Percentiles rank a stretch among this genome's conserved stretches.
phyloP scores from a whole-genome alignment of 2,329 filamentous ascomycete genomes.

The Pseudocercospora vitis region DNA sequence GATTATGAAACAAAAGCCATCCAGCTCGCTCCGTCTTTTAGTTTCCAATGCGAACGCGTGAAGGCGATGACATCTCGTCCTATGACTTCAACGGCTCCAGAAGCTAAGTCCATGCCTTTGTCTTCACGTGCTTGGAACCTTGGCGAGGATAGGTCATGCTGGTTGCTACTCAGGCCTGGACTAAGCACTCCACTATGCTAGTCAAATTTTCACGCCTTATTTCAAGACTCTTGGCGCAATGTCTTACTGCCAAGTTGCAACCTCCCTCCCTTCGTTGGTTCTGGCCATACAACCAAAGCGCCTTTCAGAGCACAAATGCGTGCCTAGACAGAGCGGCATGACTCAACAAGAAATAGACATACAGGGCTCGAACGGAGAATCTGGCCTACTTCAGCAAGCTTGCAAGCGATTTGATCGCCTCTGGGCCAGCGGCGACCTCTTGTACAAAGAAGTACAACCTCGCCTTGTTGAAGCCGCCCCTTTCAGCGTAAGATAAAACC shows the following conservation, averaged over 20 bases:
- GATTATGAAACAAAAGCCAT: too few species aligned
- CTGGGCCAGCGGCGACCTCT: slow-evolving; percentile 10
- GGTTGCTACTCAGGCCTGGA: background rate
- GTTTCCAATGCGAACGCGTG: slow-evolving; percentile 30
- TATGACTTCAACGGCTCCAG: background rate
- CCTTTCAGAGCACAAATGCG: too few species aligned
- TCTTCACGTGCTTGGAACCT: background rate
- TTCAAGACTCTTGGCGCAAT: background rate
- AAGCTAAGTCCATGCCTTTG: background rate
- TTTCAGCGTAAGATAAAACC: slow-evolving; percentile 10
- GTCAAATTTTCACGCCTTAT: background rate
- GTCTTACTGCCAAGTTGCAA: background rate
- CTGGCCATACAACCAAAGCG: too few species aligned
- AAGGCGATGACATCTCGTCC: too few species aligned
- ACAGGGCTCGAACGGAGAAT: background rate
- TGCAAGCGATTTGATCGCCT: slow-evolving; percentile 20
- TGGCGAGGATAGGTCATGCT: background rate
- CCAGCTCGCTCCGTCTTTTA: too few species aligned
- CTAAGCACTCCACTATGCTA: background rate
- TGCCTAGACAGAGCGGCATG: too few species aligned
- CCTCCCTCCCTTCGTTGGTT: too few species aligned
- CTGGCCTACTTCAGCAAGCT: slow-evolving; percentile 11
- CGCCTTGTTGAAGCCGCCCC: background rate
- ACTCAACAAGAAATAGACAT: background rate
- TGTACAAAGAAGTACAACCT: slow-evolving; percentile 13